Evolutionary conservation across 1,139 yeast genomes (phyloP), one percentile per base, ranked within the genome.

Genomic region (Geotrichum candidum): DNA sequence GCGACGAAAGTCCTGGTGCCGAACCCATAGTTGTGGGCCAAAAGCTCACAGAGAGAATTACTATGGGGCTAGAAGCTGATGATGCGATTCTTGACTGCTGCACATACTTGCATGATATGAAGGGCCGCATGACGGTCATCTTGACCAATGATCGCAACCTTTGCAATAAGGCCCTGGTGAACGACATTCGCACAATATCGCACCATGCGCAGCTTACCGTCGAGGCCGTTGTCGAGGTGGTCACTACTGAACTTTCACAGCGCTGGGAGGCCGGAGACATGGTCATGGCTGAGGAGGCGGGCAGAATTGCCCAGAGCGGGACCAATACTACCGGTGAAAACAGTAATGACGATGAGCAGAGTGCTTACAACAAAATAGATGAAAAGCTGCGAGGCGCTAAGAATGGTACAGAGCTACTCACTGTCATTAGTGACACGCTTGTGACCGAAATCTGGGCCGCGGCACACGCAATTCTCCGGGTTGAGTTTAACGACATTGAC

Each of bases 81-180:
- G 96, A 91, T 68, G 82, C 96, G 0, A 91, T 92, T 64, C 74
- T 91, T 48, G 97, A 92, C 73, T 90, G 97, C 71, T 88, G 96
- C 68, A 69, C 87, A 35, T 91, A 81, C 70, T 85, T 86, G 64
- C 79, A 82, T 65, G 73, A 78, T 27, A 72, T 60, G 64, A 73
- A 72, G 31, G 79, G 15, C 64, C 22, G 76, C 80, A 53, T 76
- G 57, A 70, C 90, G 58, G 87, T 87, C 4, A 81, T 90, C 4
- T 73, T 90, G 59, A 87, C 96, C 0, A 88, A 91, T 72, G 98
- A 92, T 72, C 87, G 86, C 67, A 91, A 91, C 70, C 77, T 92
- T 25, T 90, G 97, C 72, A 74, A 83, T 65, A 88, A 87, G 71
- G 96, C 97, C 0, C 76, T 91, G 59, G 73, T 86, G 1, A 86